Base-by-base conservation (phyloP, 2,329 filamentous ascomycete genomes). In the Hypoxylon sp. region DNA sequence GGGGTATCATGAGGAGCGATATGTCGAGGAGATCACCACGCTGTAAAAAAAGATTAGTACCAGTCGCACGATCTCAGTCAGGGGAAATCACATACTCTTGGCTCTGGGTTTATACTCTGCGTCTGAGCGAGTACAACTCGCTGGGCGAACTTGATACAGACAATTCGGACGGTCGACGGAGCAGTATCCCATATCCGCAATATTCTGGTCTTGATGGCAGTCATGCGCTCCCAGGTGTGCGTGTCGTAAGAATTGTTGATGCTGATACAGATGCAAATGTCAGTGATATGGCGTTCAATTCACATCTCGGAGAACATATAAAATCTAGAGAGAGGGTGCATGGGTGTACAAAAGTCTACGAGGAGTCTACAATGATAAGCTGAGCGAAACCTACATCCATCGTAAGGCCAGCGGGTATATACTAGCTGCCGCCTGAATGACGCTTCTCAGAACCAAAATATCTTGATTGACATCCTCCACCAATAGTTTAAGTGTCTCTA, bases 141-240 rank as follows among this genome's bases (percentile, higher is more conserved):
- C 82, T 99, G 95, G 38, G 93, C 91, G 79, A 99, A 99, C 80
- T 99, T 99, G 85, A 98, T 91, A 82, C 96, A 98, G 84, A 94
- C 97, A 79, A 98, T 91, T 74, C 91, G 91, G 69, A 98, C 88
- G 2, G 93, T 91, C 11, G 91, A 86, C 13, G 88, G 83, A 17
- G 93, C 90, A 46, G 85, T 87, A 74, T 98, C 95, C 95, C 97
- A 98, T 75, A 96, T 89, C 65, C 89, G 89, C 66, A 99, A 81
- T 72, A 99, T 96, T 74, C 90, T 92, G 60, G 92, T 89, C 83
- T 99, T 99, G 81, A 98, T 95, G 10, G 90, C 87, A 59, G 89
- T 86, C 88, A 98, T 97, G 71, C 90, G 89, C 77, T 96, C 91
- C 96, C 96, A 99, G 49, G 91, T 89, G 63, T 91, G 85, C 43